A percentile compares a stretch with the other conserved stretches of the same genome.
Conservation (phyloP, 345 rosid genomes). For the Rhodomyrtus tomentosa region DNA sequence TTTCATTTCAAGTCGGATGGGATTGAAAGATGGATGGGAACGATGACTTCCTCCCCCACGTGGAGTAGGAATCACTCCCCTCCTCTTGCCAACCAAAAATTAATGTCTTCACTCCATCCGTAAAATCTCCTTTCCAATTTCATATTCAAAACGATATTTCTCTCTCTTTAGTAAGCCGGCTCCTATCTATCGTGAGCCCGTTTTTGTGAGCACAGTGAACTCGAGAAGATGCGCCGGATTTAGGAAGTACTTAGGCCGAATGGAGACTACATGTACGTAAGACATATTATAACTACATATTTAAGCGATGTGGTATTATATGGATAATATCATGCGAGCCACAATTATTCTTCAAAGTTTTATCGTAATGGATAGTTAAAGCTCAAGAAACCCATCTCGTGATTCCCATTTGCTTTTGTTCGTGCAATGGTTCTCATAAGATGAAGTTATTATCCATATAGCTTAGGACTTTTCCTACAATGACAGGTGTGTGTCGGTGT, state of each 20-base stretch:
- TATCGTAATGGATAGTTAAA: no score
- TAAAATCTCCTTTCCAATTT: not conserved
- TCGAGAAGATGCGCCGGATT: not conserved
- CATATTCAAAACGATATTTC: not conserved
- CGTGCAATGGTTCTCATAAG: no score
- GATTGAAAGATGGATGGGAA: not conserved
- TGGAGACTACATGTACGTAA: no score
- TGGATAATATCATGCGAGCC: no score
- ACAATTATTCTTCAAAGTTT: no score
- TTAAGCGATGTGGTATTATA: no score
- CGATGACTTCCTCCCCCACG: not conserved
- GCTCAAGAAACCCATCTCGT: no score
- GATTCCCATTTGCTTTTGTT: no score
- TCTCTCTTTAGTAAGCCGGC: not conserved
- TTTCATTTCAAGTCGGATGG: not conserved
- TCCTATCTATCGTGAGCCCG: not conserved
- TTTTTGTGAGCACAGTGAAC: not conserved
- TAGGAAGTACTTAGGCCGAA: no score
- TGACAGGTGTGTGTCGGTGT: not conserved
- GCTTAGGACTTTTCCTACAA: not conserved
- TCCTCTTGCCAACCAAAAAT: not conserved
- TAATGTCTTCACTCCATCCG: not conserved
- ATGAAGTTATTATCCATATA: no score
- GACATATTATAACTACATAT: no score
- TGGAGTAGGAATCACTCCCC: not conserved